Conservation (phyloP, 352 stramenopile genomes). For the Globisporangium iwayamae region DNA sequence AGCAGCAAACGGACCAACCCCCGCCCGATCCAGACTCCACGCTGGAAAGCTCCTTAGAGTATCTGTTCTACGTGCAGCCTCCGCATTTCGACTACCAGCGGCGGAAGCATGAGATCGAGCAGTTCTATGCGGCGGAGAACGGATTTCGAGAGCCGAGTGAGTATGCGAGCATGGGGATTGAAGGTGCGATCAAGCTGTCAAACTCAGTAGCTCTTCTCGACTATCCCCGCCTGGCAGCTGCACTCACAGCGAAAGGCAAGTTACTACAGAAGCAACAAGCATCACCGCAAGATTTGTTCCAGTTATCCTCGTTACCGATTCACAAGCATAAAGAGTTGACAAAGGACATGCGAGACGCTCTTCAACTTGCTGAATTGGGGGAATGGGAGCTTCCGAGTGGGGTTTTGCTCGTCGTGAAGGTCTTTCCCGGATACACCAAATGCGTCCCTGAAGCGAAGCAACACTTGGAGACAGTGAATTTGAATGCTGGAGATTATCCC, state of each 20-base stretch:
- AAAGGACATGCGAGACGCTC: slow-evolving; percentile 36
- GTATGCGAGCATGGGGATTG: slow-evolving; percentile 44
- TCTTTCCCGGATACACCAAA: slow-evolving; percentile 76
- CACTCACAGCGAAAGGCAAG: slow-evolving; percentile 22
- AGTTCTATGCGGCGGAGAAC: slow-evolving; percentile 61
- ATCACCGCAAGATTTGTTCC: slow-evolving; percentile 12
- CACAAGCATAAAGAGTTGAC: slow-evolving; percentile 25
- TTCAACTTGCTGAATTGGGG: slow-evolving; percentile 29
- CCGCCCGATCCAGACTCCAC: slow-evolving; percentile 22
- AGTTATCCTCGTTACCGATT: slow-evolving; percentile 19
- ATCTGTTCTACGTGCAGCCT: slow-evolving; percentile 76
- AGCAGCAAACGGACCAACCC: not conserved
- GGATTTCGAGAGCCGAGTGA: slow-evolving; percentile 58
- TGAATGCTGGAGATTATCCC: slow-evolving; percentile 28
- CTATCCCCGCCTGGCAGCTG: slow-evolving; percentile 23
- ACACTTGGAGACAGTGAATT: not conserved
- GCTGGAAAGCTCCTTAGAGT: slow-evolving; percentile 68
- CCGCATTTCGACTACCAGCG: slow-evolving; percentile 34
- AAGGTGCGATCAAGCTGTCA: slow-evolving; percentile 63
- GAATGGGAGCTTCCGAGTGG: slow-evolving; percentile 49
- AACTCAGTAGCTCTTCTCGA: slow-evolving; percentile 75
- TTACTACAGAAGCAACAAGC: slow-evolving; percentile 21
- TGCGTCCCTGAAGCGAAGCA: slow-evolving; percentile 18
- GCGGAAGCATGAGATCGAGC: slow-evolving; percentile 38
- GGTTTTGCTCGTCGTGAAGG: slow-evolving; percentile 75